Evolutionary conservation across 2,329 filamentous ascomycete species (phyloP), one percentile per base, ranked within the genome.

Genomic region (Botryotinia convoluta): DNA sequence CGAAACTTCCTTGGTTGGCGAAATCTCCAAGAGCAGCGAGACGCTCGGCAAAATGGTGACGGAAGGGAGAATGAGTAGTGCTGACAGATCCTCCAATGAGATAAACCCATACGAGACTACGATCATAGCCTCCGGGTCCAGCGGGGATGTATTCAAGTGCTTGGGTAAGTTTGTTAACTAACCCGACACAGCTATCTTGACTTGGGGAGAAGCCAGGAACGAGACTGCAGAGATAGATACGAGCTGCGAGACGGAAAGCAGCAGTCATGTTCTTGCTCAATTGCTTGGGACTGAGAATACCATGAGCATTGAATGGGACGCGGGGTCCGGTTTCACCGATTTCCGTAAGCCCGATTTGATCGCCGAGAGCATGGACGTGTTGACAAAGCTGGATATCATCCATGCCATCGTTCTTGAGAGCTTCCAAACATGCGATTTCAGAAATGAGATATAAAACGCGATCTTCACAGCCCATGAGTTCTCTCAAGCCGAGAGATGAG

Each of bases 381-480:
- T 92, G 89, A 87, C 95, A 98, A 62, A 98, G 89, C 69, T 90
- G 89, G 76, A 96, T 91, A 80, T 96, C 91, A 78, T 97, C 93
- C 85, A 96, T 94, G 78, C 92, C 93, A 74, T 92, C 90, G 57
- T 86, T 85, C 86, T 96, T 97, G 76, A 98, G 89, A 5, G 93
- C 92, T 82, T 98, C 96, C 71, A 99, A 90, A 83, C 96, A 98
- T 72, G 95, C 93, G 79, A 98, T 97, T 84, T 99, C 96, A 2
- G 94, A 97, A 81, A 99, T 97, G 79, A 98, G 87, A 83, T 97
- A 98, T 94, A 99, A 98, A 83, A 98, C 92, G 35, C 91, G 90
- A 83, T 99, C 96, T 76, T 98, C 95, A 82, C 96, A 98, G 78
- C 96, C 96, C 95, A 98, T 98, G 69, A 98, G 88, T 84, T 97